phyloP scores from a whole-genome alignment of 2,329 filamentous ascomycete genomes.

The Stagonosporopsis vannaccii region DNA sequence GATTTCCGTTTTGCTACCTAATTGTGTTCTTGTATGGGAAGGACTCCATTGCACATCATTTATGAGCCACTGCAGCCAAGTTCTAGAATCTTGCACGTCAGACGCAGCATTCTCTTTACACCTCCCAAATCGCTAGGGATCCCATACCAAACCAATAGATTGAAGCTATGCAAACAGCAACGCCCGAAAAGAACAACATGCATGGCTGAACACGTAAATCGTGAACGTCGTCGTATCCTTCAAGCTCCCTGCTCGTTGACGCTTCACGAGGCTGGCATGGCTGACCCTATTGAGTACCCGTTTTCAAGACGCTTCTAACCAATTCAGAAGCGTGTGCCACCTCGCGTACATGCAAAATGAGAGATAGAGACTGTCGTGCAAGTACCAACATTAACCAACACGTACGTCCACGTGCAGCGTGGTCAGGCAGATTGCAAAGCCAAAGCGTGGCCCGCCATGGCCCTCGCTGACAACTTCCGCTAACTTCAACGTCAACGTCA shows the following conservation, averaged over 20 bases:
- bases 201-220: not conserved
- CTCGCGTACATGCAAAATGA: not conserved
- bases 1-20: constrained; percentile 12
- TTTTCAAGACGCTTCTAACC: not conserved
- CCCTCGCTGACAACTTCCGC: not conserved
- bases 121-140: not conserved
- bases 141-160: not conserved
- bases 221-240: not conserved
- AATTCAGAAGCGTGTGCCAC: too few species aligned
- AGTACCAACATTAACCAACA: not conserved
- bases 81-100: too few species aligned
- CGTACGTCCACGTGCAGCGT: not conserved
- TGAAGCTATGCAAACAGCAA: too few species aligned
- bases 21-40: not conserved
- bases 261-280: not conserved
- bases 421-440: not conserved
- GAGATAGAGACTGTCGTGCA: not conserved
- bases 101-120: not conserved
- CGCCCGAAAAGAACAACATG: too few species aligned
- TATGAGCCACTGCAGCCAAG: not conserved
- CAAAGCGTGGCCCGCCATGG: not conserved
- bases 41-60: not conserved
- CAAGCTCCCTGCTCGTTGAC: not conserved
- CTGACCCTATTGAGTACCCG: not conserved
- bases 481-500: too few species aligned